Base-by-base conservation (phyloP, 2,329 filamentous ascomycete genomes). In the Colletotrichum sojae region DNA sequence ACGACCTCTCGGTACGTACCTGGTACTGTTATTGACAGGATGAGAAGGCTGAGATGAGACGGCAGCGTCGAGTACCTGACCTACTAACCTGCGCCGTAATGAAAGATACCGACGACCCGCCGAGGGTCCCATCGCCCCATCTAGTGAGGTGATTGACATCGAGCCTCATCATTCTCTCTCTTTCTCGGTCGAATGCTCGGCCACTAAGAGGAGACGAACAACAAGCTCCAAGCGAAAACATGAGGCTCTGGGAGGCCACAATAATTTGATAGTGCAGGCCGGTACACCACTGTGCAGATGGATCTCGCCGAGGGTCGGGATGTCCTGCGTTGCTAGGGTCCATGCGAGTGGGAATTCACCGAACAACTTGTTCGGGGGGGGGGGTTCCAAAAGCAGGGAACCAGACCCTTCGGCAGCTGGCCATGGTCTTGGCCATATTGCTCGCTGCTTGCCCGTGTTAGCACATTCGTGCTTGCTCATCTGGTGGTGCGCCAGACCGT, bases 111-210 rank as follows among this genome's bases (percentile, higher is more conserved):
- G 31, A 8, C 31, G 31, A 6, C 31, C 31, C 31, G 31, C 31
- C 31, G 31, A 10, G 31, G 31, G 31, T 36, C 31, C 31, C 31
- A 36, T 36, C 31, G 31, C 31, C 31, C 31, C 31, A 36, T 36
- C 8, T 8, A 2, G 31, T 36, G 31, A 36, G 31, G 31, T 36
- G 31, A 36, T 36, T 58, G 57, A 67, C 57, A 51, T 51, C 22
- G 61, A 45, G 20, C 25, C 61, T 18, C 54, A 59, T 65, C 62
- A 54, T 10, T 36, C 31, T 36, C 9, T 36, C 49, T 13, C 43
- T 57, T 59, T 25, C 12, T 69, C 67, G 67, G 67, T 61, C 54
- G 55, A 69, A 69, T 69, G 43, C 67, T 69, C 67, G 67, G 67
- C 62, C 67, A 52, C 67, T 67, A 69, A 56, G 67, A 67, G 62